Conservation (phyloP, 345 rosid species). For the Gossypioides kirkii region DNA sequence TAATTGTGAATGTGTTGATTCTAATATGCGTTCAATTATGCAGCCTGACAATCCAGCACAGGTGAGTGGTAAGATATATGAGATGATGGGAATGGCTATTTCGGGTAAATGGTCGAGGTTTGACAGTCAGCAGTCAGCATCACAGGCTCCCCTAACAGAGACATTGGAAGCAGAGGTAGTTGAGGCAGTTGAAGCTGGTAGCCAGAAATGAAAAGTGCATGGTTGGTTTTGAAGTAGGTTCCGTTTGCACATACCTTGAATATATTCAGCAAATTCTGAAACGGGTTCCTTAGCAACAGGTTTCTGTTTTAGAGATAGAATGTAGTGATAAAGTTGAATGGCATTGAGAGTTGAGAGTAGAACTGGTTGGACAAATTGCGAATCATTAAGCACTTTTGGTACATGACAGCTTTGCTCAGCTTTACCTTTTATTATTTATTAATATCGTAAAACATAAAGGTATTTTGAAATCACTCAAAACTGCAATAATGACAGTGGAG, state of each 20-base stretch:
- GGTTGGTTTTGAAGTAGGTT: not conserved
- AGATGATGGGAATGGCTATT: constrained; percentile 87
- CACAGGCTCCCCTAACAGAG: constrained; percentile 28
- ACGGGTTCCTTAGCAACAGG: no score
- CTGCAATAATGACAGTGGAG: no score
- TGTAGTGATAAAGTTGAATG: not conserved
- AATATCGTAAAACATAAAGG: no score
- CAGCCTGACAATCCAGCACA: constrained; percentile 97
- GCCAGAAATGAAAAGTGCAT: constrained; percentile 46
- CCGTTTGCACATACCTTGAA: not conserved
- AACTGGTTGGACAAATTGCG: not conserved
- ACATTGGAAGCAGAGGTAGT: constrained; percentile 78
- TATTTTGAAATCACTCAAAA: no score
- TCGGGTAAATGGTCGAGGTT: constrained; percentile 72
- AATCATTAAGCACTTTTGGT: not conserved
- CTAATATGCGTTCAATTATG: not conserved
- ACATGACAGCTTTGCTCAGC: no score
- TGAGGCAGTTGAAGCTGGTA: constrained; percentile 60
- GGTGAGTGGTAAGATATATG: constrained; percentile 94
- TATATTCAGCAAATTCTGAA: not conserved
- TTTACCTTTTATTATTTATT: no score
- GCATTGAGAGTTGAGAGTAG: not conserved
- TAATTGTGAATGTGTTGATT: not conserved
- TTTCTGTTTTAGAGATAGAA: not conserved
- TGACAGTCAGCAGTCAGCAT: constrained; percentile 20